Conservation (phyloP, 2,329 filamentous ascomycete genomes). For the Metarhizium rileyi region DNA sequence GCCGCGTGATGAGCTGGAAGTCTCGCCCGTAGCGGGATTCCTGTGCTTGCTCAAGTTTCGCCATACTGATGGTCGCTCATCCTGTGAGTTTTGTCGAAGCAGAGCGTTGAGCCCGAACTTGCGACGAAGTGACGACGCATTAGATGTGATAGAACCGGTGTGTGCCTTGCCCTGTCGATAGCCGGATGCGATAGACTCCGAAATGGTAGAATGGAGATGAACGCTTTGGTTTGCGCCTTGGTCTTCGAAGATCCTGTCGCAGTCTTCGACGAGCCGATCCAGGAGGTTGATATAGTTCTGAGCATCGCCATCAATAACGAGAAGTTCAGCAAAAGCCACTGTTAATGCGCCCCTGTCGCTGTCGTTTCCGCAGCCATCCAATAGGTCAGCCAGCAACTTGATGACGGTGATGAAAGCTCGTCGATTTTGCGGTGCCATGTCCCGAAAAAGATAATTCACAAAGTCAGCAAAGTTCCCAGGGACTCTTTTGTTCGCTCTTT, state of each 20-base stretch:
- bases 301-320: constrained; percentile 68
- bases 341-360: constrained; percentile 83
- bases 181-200: constrained; percentile 51
- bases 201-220: constrained; percentile 30
- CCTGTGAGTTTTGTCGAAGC: constrained; percentile 70
- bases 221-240: constrained; percentile 31
- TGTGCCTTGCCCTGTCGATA: constrained; percentile 48
- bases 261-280: constrained; percentile 82
- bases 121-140: constrained; percentile 73
- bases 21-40: constrained; percentile 47
- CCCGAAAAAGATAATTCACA: constrained; percentile 52
- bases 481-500: constrained; percentile 52
- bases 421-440: constrained; percentile 60
- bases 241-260: constrained; percentile 78
- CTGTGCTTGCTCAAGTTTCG: constrained; percentile 81
- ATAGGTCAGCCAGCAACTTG: constrained; percentile 74
- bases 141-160: constrained; percentile 70
- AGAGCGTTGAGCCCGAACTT: constrained; percentile 74
- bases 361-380: constrained; percentile 86
- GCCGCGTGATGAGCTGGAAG: constrained; percentile 55
- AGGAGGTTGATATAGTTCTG: constrained; percentile 81
- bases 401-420: constrained; percentile 77
- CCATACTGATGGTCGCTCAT: constrained; percentile 70
- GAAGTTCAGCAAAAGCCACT: constrained; percentile 76
- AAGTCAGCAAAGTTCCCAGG: constrained; percentile 66